Evolutionary conservation across 176 grass and related monocot genomes (phyloP).

Genomic region (Raddia guianensis): DNA sequence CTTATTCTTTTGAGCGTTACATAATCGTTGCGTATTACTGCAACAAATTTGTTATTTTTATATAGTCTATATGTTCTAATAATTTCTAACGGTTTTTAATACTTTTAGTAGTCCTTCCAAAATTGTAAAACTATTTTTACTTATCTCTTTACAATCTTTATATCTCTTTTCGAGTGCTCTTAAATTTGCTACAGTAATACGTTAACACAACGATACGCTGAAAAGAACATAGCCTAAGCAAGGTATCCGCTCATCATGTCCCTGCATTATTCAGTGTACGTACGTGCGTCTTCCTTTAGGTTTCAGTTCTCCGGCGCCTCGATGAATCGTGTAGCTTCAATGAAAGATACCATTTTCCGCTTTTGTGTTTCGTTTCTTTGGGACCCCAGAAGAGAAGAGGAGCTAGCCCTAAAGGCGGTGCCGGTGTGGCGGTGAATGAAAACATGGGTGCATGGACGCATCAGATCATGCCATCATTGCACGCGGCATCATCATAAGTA

Average conservation of each 20-base stretch:
- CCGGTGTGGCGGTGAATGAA: background rate
- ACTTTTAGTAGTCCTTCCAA: too few species aligned
- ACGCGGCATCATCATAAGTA: background rate
- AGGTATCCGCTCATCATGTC: slow-evolving; percentile 6
- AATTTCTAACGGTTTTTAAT: too few species aligned
- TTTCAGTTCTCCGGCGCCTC: background rate
- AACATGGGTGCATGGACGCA: slow-evolving; percentile 30
- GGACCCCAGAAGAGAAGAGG: background rate
- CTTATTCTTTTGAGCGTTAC: too few species aligned
- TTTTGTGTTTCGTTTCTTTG: background rate
- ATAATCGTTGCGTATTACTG: too few species aligned
- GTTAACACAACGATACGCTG: too few species aligned
- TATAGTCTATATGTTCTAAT: too few species aligned
- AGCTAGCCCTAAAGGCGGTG: background rate
- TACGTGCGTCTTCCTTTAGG: background rate
- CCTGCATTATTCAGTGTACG: slow-evolving; percentile 25
- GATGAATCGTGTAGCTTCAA: background rate
- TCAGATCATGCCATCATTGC: slow-evolving; percentile 25
- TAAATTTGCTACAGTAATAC: too few species aligned
- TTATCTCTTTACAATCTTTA: too few species aligned
- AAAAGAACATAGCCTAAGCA: too few species aligned
- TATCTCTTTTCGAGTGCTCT: too few species aligned
- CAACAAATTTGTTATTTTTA: too few species aligned
- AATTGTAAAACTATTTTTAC: too few species aligned
- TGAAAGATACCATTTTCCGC: slow-evolving; percentile 17